Evolutionary conservation across 805 yeast species (phyloP).

Genomic region (Sungouiella blattae): DNA sequence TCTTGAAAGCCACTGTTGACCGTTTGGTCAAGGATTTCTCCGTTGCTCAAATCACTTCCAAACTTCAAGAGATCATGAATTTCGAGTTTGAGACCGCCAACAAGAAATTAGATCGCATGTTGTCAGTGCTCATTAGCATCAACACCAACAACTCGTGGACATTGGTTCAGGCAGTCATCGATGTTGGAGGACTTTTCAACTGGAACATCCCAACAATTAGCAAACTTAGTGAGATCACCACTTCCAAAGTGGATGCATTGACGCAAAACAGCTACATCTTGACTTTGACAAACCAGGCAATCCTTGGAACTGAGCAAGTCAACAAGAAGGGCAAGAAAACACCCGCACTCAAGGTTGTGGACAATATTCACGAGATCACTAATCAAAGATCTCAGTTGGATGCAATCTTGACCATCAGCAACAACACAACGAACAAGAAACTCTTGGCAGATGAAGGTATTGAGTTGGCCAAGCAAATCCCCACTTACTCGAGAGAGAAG

Average conservation of each 20-base stretch:
- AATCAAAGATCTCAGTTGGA: slow-evolving; percentile 29
- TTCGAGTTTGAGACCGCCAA: slow-evolving; percentile 21
- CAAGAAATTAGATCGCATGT: slow-evolving; percentile 36
- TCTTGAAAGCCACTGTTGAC: slow-evolving; percentile 33
- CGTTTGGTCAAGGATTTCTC: slow-evolving; percentile 68
- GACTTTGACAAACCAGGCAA: slow-evolving; percentile 45
- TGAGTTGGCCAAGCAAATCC: slow-evolving; percentile 41
- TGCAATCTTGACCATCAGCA: slow-evolving; percentile 30
- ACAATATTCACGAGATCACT: slow-evolving; percentile 26
- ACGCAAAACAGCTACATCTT: slow-evolving; percentile 41
- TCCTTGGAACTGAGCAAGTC: slow-evolving; percentile 23
- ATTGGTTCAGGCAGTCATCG: slow-evolving; percentile 62
- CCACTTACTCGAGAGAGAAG: slow-evolving; percentile 53
- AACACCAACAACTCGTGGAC: slow-evolving; percentile 53
- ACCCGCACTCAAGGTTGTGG: slow-evolving; percentile 13
- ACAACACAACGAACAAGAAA: slow-evolving; percentile 23
- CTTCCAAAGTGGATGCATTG: slow-evolving; percentile 44
- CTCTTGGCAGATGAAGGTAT: slow-evolving; percentile 25
- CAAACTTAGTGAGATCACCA: slow-evolving; percentile 43
- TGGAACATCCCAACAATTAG: slow-evolving; percentile 53
- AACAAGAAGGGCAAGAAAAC: slow-evolving; percentile 23
- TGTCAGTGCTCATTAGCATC: slow-evolving; percentile 29
- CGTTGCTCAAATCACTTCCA: slow-evolving; percentile 52
- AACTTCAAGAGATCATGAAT: slow-evolving; percentile 34
- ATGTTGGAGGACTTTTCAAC: slow-evolving; percentile 69